phyloP scores from a whole-genome alignment of 768 basidiomycete species.

The Lactarius akahatsu region DNA sequence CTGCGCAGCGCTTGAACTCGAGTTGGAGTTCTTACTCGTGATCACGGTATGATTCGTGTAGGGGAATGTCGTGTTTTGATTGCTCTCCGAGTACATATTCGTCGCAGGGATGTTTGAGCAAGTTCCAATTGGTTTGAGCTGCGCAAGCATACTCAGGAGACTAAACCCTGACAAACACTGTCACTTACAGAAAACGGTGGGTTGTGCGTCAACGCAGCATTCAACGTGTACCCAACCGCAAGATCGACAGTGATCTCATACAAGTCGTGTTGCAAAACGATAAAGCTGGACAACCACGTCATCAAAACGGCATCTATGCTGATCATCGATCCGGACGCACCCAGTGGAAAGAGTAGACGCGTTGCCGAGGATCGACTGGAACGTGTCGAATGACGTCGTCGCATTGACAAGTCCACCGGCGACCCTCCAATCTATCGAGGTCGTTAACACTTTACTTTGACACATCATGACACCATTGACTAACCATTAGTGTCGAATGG shows the following conservation, averaged over 20 bases:
- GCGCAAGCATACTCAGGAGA: background rate
- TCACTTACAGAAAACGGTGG: constrained; percentile 61
- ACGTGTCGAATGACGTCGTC: constrained; percentile 62
- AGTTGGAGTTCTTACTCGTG: constrained; percentile 7
- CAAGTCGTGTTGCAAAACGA: constrained; percentile 87
- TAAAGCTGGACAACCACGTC: constrained; percentile 53
- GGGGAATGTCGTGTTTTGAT: constrained; percentile 67
- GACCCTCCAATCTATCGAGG: constrained; percentile 74
- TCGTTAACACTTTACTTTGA: background rate
- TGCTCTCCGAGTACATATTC: constrained; percentile 85
- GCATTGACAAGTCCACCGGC: constrained; percentile 71
- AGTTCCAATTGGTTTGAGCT: constrained; percentile 74
- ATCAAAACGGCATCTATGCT: constrained; percentile 29
- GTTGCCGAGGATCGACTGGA: constrained; percentile 71
- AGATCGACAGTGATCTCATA: constrained; percentile 85
- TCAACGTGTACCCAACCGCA: constrained; percentile 82
- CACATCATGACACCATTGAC: constrained; percentile 18
- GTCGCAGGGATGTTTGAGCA: constrained; percentile 64
- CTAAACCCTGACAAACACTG: background rate
- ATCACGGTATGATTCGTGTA: constrained; percentile 39
- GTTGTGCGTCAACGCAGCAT: constrained; percentile 64
- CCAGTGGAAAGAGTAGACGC: constrained; percentile 61
- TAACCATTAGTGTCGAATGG: constrained; percentile 74
- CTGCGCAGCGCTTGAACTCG: background rate
- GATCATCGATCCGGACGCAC: constrained; percentile 37